These are phyloP conservation scores for Trichomonascaceae sp. DNA, from an alignment of 1,139 yeast genomes.

Conservation along the genomic window DNA sequence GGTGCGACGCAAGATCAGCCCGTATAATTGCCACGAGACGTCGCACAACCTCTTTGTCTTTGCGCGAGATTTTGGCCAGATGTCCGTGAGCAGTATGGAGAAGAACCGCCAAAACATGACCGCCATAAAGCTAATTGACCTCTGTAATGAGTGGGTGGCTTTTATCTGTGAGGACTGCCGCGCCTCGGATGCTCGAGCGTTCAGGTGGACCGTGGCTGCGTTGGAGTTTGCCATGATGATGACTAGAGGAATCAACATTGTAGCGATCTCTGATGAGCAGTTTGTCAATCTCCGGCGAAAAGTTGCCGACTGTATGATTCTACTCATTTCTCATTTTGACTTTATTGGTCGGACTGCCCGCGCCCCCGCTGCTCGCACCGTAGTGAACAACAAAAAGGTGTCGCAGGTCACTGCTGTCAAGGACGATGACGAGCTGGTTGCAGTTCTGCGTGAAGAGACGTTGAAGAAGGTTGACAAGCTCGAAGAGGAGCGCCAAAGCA, in stretches of 20 bases:
- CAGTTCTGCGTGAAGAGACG: conserved; percentile 44
- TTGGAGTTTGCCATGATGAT: conserved; percentile 93
- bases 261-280: conserved; percentile 67
- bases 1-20: conserved; percentile 34
- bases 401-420: conserved; percentile 22
- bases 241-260: conserved; percentile 80
- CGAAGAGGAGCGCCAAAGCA: conserved; percentile 42
- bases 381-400: conserved; percentile 34
- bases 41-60: conserved; percentile 67
- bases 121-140: conserved; percentile 57
- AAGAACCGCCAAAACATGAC: conserved; percentile 54
- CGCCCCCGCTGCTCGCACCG: conserved; percentile 65
- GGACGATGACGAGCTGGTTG: conserved; percentile 48
- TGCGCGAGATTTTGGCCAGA: conserved; percentile 74
- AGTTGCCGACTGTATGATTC: conserved; percentile 91
- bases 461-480: conserved; percentile 46
- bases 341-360: conserved; percentile 81
- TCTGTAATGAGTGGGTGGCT: conserved; percentile 83
- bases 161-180: conserved; percentile 90
- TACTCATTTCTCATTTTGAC: conserved; percentile 88
- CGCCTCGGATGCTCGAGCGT: conserved; percentile 82
- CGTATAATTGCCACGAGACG: conserved; percentile 46
- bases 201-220: conserved; percentile 93
- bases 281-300: conserved; percentile 61
- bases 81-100: conserved; percentile 53